Evolutionary conservation across 176 grass and related monocot genomes (phyloP), one percentile per base, ranked within the genome.

Genomic region (Triticum urartu): DNA sequence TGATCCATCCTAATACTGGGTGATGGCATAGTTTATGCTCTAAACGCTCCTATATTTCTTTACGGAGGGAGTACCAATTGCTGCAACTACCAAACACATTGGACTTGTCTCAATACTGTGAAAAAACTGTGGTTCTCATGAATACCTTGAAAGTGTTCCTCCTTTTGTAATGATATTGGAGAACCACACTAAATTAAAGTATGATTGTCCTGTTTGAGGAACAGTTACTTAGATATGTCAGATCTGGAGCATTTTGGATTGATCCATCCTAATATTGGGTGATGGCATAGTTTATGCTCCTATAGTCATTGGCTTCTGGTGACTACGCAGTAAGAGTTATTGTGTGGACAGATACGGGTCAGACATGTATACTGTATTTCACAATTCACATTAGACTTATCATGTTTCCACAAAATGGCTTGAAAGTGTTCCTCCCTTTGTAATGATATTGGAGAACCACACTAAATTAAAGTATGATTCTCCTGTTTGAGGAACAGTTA

Each of bases 311-410:
- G 89, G 36, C 76, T 91, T 91, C 81, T 91, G 85, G 76, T 91
- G 85, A 84, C 89, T 91, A 84, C 62, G 69, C 89, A 88, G 62
- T 84, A 91, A 38, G 68, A 88, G 85, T 88, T 88, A 88, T 84
- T 91, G 85, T 84, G 89, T 91, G 89, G 89, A 91, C 89, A 91
- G 81, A 88, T 91, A 87, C 85, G 85, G 85, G 89, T 84, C 89
- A 81, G 79, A 35, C 43, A 26, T 26, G 26, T 26, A 26, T 26
- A 26, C 26, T 26, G 26, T 26, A 26, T 26, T 26, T 26, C 26
- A 26, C 26, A 26, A 26, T 26, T 26, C 26, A 26, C 26, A 26
- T 26, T 26, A 26, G 26, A 26, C 26, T 26, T 26, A 26, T 26
- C 26, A 26, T 26, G 26, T 26, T 26, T 26, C 26, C 26, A 26